Evolutionary conservation across 768 basidiomycete genomes (phyloP), one percentile per base, ranked within the genome.

Genomic region (Termitomyces eurrhizus): DNA sequence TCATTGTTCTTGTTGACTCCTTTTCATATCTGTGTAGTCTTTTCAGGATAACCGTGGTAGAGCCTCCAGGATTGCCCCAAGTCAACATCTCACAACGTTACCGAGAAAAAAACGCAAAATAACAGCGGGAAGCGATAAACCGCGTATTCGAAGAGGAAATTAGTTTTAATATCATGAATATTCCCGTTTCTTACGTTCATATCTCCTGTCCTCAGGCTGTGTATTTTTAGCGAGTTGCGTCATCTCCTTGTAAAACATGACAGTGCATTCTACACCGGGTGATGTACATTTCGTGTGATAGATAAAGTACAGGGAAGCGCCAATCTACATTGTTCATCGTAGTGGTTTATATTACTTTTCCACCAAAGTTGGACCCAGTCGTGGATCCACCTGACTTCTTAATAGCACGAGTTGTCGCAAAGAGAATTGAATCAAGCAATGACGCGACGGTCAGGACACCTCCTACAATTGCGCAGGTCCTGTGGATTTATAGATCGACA

Each of bases 401-500:
- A 63, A 98, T 70, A 50, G 80, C 82, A 62, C 86, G 85, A 55
- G 84, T 82, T 36, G 94, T 89, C 16, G 89, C 90, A 71, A 96
- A 98, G 59, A 97, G 81, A 54, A 92, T 77, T 62, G 90, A 85
- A 73, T 98, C 97, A 55, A 98, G 65, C 14, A 99, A 76, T 0
- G 91, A 89, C 18, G 95, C 95, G 21, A 99, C 89, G 5, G 97
- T 99, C 62, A 99, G 77, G 4, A 98, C 95, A 66, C 97, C 97
- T 65, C 97, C 97, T 33, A 99, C 89, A 68, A 99, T 98, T 2
- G 97, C 97, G 70, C 95, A 97, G 29, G 95, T 95, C 64, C 95
- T 97, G 67, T 39, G 41, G 41, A n/a, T 56, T 29, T 39, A 56
- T 16, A 56, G 58, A 51, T 41, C 26, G 39, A 21, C 24, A 33